Evolutionary conservation across 2,329 filamentous ascomycete species (phyloP).

Genomic region (Ceratocystis colombiana): DNA sequence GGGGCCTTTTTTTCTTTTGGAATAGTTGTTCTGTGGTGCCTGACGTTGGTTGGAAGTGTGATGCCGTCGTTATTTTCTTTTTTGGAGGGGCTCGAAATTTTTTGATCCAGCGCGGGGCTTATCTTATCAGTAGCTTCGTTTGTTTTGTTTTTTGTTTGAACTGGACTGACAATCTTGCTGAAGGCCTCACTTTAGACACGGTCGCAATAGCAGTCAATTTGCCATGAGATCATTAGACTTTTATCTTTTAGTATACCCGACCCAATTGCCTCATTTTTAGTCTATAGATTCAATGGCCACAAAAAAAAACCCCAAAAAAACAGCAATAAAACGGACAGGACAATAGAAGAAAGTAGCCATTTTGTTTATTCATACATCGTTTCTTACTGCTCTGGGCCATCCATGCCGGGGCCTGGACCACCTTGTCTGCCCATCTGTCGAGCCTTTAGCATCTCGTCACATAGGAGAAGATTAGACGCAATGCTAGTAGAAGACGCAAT

Average conservation of each 20-base stretch:
- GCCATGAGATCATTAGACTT: constrained; percentile 13
- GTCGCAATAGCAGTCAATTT: constrained; percentile 16
- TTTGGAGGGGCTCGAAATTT: constrained; percentile 37
- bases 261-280: constrained; percentile 25
- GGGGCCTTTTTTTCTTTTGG: neutral
- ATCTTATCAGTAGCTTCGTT: constrained; percentile 28
- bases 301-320: constrained; percentile 13
- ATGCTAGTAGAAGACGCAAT: constrained; percentile 91
- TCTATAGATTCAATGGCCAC: constrained; percentile 24
- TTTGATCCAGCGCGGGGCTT: constrained; percentile 32
- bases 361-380: constrained; percentile 26
- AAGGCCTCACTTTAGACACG: neutral
- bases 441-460: constrained; percentile 95
- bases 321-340: constrained; percentile 18
- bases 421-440: constrained; percentile 74
- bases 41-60: constrained; percentile 10
- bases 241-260: constrained; percentile 19
- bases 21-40: neutral
- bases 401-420: constrained; percentile 55
- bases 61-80: constrained; percentile 6
- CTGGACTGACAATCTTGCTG: neutral
- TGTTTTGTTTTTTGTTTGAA: constrained; percentile 7
- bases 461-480: constrained; percentile 86
- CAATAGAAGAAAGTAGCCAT: constrained; percentile 18
- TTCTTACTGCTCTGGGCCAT: constrained; percentile 47